phyloP scores from a whole-genome alignment of 345 rosid species.

The Euphorbia lathyris region DNA sequence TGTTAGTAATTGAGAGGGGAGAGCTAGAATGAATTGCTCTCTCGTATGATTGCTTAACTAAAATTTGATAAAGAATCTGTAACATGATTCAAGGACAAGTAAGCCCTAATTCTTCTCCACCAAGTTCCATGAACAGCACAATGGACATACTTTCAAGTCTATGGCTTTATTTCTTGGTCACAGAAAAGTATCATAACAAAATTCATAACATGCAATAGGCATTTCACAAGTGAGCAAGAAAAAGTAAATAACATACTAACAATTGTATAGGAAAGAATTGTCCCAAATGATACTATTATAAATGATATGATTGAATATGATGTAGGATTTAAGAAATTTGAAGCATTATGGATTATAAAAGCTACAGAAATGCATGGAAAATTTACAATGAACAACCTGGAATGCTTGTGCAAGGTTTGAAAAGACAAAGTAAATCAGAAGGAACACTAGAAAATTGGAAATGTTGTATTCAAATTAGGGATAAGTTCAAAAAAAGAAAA shows the following conservation, averaged over 20 bases:
- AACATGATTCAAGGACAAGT: neutral
- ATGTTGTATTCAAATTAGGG: neutral
- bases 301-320: neutral
- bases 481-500: no score
- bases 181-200: neutral
- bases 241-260: neutral
- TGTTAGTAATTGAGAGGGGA: neutral
- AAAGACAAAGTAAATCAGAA: neutral
- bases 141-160: conserved; percentile 1
- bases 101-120: neutral
- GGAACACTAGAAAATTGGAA: neutral
- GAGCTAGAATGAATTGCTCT: neutral
- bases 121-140: neutral
- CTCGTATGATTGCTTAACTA: neutral
- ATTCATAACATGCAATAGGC: neutral
- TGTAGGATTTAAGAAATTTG: neutral
- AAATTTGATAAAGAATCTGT: neutral
- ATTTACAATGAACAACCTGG: neutral
- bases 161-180: conserved; percentile 5
- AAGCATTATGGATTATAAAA: neutral
- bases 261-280: neutral
- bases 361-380: neutral
- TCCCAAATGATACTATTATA: neutral
- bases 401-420: neutral
- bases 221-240: neutral